Evolutionary conservation across 345 rosid genomes (phyloP), one percentile per base, ranked within the genome.

Genomic region (Microthlaspi erraticum): DNA sequence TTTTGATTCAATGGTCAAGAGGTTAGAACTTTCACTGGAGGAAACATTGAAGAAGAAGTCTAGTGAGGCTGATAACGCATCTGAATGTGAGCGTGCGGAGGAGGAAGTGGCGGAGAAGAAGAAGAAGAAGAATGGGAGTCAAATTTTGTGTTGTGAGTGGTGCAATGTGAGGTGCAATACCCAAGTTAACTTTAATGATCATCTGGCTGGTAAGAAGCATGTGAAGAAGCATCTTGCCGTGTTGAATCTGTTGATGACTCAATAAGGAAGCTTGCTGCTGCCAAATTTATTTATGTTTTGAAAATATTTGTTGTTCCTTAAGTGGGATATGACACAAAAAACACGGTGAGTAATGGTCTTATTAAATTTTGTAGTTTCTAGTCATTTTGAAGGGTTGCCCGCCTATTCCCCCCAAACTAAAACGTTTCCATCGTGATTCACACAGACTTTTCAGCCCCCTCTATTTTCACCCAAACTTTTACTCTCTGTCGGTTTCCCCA

Each of bases 181-280:
- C 36, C 71, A 77, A 49, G 66, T 45, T 1, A 86, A 76, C 26
- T 81, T 76, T 65, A 37, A 48, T 10, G 64, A 51, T 61, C 88
- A 87, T 75, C 68, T 84, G 51, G 31, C 61, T 6, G 91, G 91
- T 29, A 80, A 75, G 66, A 87, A 81, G 82, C 87, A 87, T 71
- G 14, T 56, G 34, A 59, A 58, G 31, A 39, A 59, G 43, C 64
- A 54, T 13, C 17, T 31, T 31, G 11, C 38, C 6, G 37, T 31
- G 7, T 6, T 53, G 44, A 36, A 26, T 26, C 29, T 26, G 29
- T 26, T 26, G 29, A 26, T 26, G 29, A 26, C 29, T 26, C 0
- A 26, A 26, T 26, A 26, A 26, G 13, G 31, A 59, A 66, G 53
- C 73, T 53, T 38, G 45, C 50, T 34, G 42, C 19, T 32, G 43